Conservation (phyloP, 2,329 filamentous ascomycete genomes). For the Cytospora piceae region DNA sequence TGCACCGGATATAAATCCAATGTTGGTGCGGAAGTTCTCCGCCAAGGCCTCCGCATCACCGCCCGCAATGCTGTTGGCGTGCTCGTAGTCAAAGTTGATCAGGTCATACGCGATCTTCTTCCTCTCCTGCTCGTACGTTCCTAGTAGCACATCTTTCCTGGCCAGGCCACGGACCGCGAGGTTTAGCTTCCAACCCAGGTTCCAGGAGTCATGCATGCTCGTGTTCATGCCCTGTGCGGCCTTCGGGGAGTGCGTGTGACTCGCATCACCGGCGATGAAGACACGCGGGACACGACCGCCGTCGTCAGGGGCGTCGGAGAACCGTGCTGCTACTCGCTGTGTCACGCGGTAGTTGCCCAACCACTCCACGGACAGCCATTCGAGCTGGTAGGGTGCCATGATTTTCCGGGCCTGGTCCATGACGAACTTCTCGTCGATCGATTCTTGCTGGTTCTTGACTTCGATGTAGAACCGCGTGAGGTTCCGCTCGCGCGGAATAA, state of each 20-base stretch:
- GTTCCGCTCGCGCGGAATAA: constrained; percentile 73
- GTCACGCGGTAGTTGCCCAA: constrained; percentile 74
- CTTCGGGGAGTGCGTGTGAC: constrained; percentile 73
- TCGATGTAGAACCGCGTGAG: constrained; percentile 69
- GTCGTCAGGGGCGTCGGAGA: constrained; percentile 55
- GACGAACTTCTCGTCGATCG: constrained; percentile 65
- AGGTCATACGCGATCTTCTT: constrained; percentile 63
- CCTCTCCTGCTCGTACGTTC: constrained; percentile 66
- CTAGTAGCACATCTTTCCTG: constrained; percentile 53
- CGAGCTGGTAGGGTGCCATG: constrained; percentile 59
- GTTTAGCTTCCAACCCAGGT: constrained; percentile 58
- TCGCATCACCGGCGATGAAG: constrained; percentile 71
- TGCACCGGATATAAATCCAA: constrained; percentile 73
- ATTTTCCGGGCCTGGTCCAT: constrained; percentile 68
- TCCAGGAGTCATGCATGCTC: constrained; percentile 64
- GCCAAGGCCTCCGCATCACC: constrained; percentile 67
- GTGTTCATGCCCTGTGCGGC: constrained; percentile 72
- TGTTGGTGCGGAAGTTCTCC: constrained; percentile 70
- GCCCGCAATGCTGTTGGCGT: constrained; percentile 60
- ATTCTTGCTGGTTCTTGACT: constrained; percentile 51
- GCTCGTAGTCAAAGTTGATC: constrained; percentile 63
- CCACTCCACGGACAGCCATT: constrained; percentile 67
- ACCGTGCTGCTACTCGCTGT: constrained; percentile 71
- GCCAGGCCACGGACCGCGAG: constrained; percentile 60
- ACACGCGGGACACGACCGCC: constrained; percentile 50